Conservation (phyloP, 257 asterid genomes). For the Nyctanthes arbortristis region DNA sequence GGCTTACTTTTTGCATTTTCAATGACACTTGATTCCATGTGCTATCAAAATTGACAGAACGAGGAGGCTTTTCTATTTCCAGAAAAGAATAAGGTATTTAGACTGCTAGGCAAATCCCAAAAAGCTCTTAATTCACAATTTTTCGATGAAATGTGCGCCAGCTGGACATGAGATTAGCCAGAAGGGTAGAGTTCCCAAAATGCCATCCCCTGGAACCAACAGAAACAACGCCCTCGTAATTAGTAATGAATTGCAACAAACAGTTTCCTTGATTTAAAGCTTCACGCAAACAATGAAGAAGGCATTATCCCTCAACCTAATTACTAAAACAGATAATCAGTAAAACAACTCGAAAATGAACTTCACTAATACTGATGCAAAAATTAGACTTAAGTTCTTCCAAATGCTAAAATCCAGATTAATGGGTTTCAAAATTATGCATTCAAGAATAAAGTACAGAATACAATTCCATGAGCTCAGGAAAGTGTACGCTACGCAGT, state of each 20-base stretch:
- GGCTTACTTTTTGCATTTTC: slow-evolving; percentile 31
- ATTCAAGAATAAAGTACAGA: neutral
- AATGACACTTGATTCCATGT: slow-evolving; percentile 44
- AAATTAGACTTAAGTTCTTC: neutral
- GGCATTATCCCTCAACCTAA: neutral
- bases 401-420: neutral
- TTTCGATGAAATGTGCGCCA: neutral
- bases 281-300: neutral
- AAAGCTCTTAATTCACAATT: neutral
- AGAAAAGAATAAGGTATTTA: no score
- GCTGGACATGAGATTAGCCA: neutral
- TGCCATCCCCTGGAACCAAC: no score
- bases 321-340: neutral
- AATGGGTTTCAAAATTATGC: neutral
- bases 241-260: neutral
- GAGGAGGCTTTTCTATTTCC: neutral
- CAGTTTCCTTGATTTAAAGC: neutral
- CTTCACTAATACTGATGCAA: neutral
- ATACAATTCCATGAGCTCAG: neutral
- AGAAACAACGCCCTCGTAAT: no score
- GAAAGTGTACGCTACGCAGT: neutral
- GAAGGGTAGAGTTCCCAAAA: neutral
- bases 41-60: neutral
- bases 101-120: no score
- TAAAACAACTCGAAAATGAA: neutral